A percentile compares a stretch with the other conserved stretches of the same genome.
phyloP scores from a whole-genome alignment of 345 rosid genomes.

The Trapa bicornis region DNA sequence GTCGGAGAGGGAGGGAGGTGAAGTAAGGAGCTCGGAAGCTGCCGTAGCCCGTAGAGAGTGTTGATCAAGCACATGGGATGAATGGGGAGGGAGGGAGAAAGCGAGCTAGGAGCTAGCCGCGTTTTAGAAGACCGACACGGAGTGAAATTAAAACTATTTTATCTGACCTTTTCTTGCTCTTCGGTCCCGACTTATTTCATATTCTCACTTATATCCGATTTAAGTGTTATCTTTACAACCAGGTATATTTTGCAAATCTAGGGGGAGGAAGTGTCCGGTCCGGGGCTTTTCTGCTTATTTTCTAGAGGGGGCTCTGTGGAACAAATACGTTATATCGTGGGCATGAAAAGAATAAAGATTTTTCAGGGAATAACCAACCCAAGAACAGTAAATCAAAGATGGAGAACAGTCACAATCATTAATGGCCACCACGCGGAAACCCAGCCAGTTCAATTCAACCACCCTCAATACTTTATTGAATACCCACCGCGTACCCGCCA shows the following conservation, averaged over 20 bases:
- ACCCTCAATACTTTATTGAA: background rate
- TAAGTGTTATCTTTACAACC: too few species aligned
- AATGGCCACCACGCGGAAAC: slow-evolving; percentile 13
- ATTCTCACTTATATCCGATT: background rate
- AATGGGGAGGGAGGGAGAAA: too few species aligned
- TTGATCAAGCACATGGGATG: background rate
- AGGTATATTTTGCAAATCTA: background rate
- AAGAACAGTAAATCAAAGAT: background rate
- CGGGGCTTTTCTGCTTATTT: too few species aligned
- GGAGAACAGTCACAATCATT: slow-evolving; percentile 9
- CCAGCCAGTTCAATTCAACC: background rate
- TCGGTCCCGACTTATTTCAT: background rate
- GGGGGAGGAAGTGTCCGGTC: too few species aligned
- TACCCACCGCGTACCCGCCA: background rate
- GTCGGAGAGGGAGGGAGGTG: slow-evolving; percentile 1
- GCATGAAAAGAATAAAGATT: background rate
- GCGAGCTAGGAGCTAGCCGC: slow-evolving; percentile 1
- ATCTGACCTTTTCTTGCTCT: background rate
- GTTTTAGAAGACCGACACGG: slow-evolving; percentile 4
- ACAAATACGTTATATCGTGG: background rate
- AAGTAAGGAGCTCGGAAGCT: slow-evolving; percentile 3
- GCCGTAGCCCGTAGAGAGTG: slow-evolving; percentile 9
- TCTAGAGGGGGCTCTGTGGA: too few species aligned
- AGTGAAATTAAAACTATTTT: slow-evolving; percentile 3
- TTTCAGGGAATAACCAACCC: background rate